A percentile compares a stretch with the other conserved stretches of the same genome.
Conservation (phyloP, 441 rosid genomes). For the Adansonia grandidieri region DNA sequence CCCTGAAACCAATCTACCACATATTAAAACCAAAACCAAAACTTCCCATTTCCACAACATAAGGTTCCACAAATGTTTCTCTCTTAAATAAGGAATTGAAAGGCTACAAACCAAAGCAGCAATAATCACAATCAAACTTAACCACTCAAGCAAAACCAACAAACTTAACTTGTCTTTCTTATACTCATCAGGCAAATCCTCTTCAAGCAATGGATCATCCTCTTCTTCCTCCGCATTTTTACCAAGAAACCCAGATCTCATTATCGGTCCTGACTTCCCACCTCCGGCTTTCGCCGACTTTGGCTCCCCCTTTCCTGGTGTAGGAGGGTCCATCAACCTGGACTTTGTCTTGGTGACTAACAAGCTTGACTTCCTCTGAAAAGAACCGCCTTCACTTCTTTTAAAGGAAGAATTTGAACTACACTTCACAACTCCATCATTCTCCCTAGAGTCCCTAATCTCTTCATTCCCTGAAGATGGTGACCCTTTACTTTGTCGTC, state of each 20-base stretch:
- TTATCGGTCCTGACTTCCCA: conserved; percentile 43
- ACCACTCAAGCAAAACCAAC: conserved; percentile 52
- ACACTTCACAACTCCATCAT: conserved; percentile 44
- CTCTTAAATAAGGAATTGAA: conserved; percentile 36
- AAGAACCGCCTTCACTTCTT: conserved; percentile 33
- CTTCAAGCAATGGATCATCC: conserved; percentile 54
- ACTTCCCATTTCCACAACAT: conserved; percentile 67
- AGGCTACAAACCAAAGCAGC: conserved; percentile 51
- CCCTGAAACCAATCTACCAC: conserved; percentile 69
- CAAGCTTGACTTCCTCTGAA: conserved; percentile 45
- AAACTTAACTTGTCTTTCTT: conserved; percentile 44
- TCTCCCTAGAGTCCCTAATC: conserved; percentile 29
- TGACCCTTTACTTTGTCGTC: conserved; percentile 44
- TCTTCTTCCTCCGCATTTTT: conserved; percentile 48
- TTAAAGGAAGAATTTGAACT: conserved; percentile 42
- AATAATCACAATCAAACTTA: conserved; percentile 50
- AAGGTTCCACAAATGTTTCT: conserved; percentile 46
- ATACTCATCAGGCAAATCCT: conserved; percentile 58
- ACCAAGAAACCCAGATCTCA: conserved; percentile 46
- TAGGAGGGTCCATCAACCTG: conserved; percentile 54
- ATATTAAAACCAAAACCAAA: conserved; percentile 56
- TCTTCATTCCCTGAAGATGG: conserved; percentile 38
- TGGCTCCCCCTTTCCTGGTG: conserved; percentile 35
- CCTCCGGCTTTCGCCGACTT: conserved; percentile 39
- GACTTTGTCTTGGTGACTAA: conserved; percentile 46